Percentiles rank a stretch among this genome's conserved stretches.
Conservation (phyloP, 257 asterid genomes). For the Ilex asprella region DNA sequence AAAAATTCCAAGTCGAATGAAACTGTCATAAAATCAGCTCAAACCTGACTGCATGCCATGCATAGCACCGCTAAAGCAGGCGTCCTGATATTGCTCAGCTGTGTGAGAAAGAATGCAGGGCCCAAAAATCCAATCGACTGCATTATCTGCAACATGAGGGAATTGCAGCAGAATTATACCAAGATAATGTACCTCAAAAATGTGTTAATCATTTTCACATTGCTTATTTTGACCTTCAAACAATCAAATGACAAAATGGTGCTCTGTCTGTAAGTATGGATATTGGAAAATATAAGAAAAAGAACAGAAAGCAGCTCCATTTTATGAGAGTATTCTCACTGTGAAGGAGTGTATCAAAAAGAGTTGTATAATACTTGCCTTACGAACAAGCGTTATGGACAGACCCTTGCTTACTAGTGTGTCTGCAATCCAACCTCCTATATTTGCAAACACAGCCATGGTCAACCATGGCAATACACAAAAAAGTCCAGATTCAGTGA, state of each 20-base stretch:
- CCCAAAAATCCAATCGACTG: conserved; percentile 93
- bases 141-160: conserved; percentile 61
- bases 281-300: no score
- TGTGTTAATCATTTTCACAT: background rate
- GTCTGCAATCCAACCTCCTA: conserved; percentile 97
- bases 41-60: conserved; percentile 97
- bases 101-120: conserved; percentile 90
- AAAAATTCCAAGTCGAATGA: conserved; percentile 6
- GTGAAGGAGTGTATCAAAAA: background rate
- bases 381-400: conserved; percentile 59
- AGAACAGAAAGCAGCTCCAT: no score
- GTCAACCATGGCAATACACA: conserved; percentile 95
- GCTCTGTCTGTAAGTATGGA: no score
- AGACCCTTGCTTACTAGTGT: conserved; percentile 81
- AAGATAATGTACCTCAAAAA: background rate
- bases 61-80: conserved; percentile 90
- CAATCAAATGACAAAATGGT: no score
- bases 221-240: no score
- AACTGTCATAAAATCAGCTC: conserved; percentile 13
- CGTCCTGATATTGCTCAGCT: conserved; percentile 66
- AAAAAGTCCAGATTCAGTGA: conserved; percentile 79
- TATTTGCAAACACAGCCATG: conserved; percentile 86
- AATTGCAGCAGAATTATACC: conserved; percentile 6
- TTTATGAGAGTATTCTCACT: no score
- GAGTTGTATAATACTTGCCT: conserved; percentile 25